A percentile compares a stretch with the other conserved stretches of the same genome.
phyloP scores from a whole-genome alignment of 371 early-diverging fungal species.

The Mucor sp. region DNA sequence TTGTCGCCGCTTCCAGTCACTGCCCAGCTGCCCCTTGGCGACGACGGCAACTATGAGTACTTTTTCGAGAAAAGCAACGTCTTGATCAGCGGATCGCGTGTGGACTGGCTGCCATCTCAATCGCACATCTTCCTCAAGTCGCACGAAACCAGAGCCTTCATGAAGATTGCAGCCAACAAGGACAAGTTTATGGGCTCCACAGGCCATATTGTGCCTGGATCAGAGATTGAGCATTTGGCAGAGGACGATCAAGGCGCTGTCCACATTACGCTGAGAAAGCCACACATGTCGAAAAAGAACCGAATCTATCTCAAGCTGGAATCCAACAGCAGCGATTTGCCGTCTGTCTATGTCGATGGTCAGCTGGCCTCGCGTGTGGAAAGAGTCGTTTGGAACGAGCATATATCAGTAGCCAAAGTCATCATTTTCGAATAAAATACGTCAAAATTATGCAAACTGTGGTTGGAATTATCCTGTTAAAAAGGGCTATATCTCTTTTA shows the following conservation, averaged over 20 bases:
- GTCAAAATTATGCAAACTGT: too few relatives aligned
- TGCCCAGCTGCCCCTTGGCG: constrained; percentile 26
- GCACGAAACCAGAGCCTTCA: constrained; percentile 46
- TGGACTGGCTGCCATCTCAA: constrained; percentile 29
- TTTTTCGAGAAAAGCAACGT: constrained; percentile 28
- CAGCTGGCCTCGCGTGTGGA: constrained; percentile 7
- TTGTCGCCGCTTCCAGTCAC: constrained; percentile 39
- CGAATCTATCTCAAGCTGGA: constrained; percentile 14
- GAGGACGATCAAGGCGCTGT: constrained; percentile 6
- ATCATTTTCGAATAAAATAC: constrained; percentile 2
- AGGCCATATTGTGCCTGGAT: constrained; percentile 49
- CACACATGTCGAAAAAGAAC: constrained; percentile 6
- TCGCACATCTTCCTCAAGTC: constrained; percentile 27
- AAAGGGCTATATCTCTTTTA: too few relatives aligned
- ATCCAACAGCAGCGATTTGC: constrained; percentile 10
- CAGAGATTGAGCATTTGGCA: constrained; percentile 26
- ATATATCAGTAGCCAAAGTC: constrained; percentile 22
- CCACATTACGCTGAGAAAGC: constrained; percentile 18
- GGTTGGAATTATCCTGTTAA: too few relatives aligned
- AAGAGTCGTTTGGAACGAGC: constrained; percentile 16
- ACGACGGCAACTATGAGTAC: constrained; percentile 18
- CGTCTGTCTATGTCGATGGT: constrained; percentile 25
- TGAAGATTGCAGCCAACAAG: constrained; percentile 27
- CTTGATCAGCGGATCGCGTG: neutral
- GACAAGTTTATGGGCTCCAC: constrained; percentile 39